Base-by-base conservation (phyloP, 2,329 filamentous ascomycete species). In the Verticillium zaregamsianum region DNA sequence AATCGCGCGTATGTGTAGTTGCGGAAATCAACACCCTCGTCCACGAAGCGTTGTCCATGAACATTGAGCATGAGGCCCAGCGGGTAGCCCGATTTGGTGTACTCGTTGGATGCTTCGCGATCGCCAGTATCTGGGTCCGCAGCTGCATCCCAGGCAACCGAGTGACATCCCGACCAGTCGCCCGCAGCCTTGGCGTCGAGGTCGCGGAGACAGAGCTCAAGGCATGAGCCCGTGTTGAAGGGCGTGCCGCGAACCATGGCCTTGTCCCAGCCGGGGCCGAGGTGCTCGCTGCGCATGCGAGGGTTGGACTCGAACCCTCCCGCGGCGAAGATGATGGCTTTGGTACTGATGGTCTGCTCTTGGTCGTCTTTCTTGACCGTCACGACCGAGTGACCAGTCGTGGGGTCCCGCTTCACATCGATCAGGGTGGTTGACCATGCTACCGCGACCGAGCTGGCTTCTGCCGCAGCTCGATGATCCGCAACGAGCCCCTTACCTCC, bases 1-100 rank as follows among this genome's bases (percentile, higher is more conserved):
- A 90, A 88, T 66, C 83, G 83, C 31, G 87, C 88, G 66, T 90
- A 90, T 0, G 87, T 90, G 68, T 85, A 89, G 68, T 90, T 90
- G 3, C 87, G 77, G 65, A 89, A 70, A 66, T 90, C 87, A 9
- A 84, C 67, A 0, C 87, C 88, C 68, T 90, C 88, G 66, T 90
- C 87, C 0, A 90, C 86, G 67, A 90, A 90, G 1, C 88, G 77
- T 52, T 80, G 68, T 0, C 87, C 88, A 0, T 81, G 68, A 0
- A 72, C 70, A 66, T 90, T 90, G 17, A 90, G 62, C 82, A 89
- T 90, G 14, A 90, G 66, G 0, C 87, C 88, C 0, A 90, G 75
- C 0, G 88, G 87, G 66, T 90, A 90, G 1, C 87, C 88, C 0
- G 84, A 88, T 68, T 90, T 90, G 7, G 87, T 90, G 68, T 82